These are phyloP conservation scores for Clonostachys rhizophaga DNA, from an alignment of 2,329 filamentous ascomycete genomes.

Conservation along the genomic window DNA sequence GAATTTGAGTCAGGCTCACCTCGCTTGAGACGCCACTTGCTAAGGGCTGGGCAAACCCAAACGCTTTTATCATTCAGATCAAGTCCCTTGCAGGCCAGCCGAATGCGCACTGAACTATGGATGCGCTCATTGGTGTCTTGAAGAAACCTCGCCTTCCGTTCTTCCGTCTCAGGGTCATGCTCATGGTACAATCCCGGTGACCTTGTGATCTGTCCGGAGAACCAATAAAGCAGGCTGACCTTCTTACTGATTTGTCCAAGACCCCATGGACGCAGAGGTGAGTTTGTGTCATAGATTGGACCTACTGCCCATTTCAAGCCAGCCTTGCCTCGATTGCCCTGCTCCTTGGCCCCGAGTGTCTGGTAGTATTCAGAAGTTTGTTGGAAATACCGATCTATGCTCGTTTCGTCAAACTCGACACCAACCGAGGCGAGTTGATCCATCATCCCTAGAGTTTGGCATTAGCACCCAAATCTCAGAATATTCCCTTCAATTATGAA, in stretches of 20 bases:
- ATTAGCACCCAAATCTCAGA: neutral
- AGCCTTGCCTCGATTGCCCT: slow-evolving; percentile 4
- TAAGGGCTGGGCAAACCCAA: slow-evolving; percentile 42
- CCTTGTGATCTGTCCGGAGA: slow-evolving; percentile 35
- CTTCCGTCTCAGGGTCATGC: slow-evolving; percentile 31
- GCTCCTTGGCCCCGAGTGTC: slow-evolving; percentile 4
- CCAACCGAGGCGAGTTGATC: slow-evolving; percentile 47
- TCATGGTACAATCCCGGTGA: slow-evolving; percentile 44
- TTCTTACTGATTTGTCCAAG: slow-evolving; percentile 36
- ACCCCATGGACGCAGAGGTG: slow-evolving; percentile 42
- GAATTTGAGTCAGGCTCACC: slow-evolving; percentile 26
- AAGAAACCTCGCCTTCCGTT: slow-evolving; percentile 30
- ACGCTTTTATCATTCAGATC: slow-evolving; percentile 39
- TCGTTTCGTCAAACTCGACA: slow-evolving; percentile 39
- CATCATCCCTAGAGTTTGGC: slow-evolving; percentile 1
- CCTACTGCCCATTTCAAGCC: slow-evolving; percentile 36
- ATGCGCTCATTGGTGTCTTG: slow-evolving; percentile 50
- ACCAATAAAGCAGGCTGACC: slow-evolving; percentile 31
- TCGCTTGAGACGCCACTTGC: slow-evolving; percentile 36
- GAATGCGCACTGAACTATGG: slow-evolving; percentile 48
- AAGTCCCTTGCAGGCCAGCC: slow-evolving; percentile 43
- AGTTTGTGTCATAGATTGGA: slow-evolving; percentile 39
- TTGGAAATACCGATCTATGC: slow-evolving; percentile 32
- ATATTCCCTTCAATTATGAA: neutral
- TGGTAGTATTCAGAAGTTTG: slow-evolving; percentile 25